A percentile compares a stretch with the other conserved stretches of the same genome.
Evolutionary conservation across 495 filamentous ascomycete species (phyloP).

Genomic region (Annulohypoxylon moriforme): DNA sequence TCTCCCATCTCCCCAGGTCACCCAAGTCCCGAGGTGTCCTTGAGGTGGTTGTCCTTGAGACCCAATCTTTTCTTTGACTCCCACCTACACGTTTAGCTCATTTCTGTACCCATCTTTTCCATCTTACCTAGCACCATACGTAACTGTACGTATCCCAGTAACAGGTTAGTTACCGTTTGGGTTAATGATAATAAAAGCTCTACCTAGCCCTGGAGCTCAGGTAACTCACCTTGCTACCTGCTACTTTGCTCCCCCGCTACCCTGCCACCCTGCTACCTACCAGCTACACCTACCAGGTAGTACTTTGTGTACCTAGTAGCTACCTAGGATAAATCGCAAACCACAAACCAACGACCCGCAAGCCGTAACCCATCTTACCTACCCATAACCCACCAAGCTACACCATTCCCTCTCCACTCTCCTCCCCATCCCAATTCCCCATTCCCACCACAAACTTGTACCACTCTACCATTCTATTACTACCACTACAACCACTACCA

Average conservation of each 20-base stretch:
- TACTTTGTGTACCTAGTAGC: too few species aligned
- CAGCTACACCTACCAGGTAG: background rate
- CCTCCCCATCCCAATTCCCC: background rate
- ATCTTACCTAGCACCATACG: too few species aligned
- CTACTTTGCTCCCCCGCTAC: too few species aligned
- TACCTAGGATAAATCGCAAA: background rate
- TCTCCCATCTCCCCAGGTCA: slow-evolving; percentile 21
- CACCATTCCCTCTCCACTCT: too few species aligned
- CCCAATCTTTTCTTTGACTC: slow-evolving; percentile 19
- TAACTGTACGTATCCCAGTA: slow-evolving; percentile 15
- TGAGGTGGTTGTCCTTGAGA: background rate
- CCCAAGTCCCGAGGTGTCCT: slow-evolving; percentile 2
- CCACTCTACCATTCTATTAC: background rate
- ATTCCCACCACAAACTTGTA: background rate
- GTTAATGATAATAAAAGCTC: slow-evolving; percentile 27
- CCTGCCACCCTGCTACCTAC: too few species aligned
- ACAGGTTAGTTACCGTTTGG: slow-evolving; percentile 13
- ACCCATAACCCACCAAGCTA: background rate
- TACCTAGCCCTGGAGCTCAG: background rate
- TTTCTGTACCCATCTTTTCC: slow-evolving; percentile 6
- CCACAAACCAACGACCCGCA: background rate
- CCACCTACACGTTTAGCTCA: background rate
- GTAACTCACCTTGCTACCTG: too few species aligned
- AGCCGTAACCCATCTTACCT: background rate
- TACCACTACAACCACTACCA: background rate